Evolutionary conservation across 352 stramenopile species (phyloP).

Genomic region (Phytophthora pini): DNA sequence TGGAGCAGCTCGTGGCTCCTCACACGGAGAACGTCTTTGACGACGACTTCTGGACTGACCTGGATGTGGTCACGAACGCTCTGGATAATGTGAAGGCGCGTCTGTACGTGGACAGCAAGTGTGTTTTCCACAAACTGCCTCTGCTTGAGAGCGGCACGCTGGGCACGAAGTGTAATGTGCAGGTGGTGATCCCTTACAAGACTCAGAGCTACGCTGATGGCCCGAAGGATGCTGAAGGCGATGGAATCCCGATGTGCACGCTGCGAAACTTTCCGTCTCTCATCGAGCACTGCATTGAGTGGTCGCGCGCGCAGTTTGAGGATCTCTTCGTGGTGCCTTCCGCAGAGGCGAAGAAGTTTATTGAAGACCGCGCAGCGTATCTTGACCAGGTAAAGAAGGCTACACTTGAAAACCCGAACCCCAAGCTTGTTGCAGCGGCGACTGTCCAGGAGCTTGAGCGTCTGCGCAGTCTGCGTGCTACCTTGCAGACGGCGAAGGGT

Average conservation of each 20-base stretch:
- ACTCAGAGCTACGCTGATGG: slow-evolving; percentile 95
- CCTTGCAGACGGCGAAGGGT: slow-evolving; percentile 55
- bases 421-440: slow-evolving; percentile 65
- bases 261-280: slow-evolving; percentile 99
- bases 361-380: slow-evolving; percentile 75
- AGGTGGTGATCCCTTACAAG: slow-evolving; percentile 88
- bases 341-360: slow-evolving; percentile 88
- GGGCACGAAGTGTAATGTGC: slow-evolving; percentile 98
- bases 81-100: slow-evolving; percentile 99
- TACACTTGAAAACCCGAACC: slow-evolving; percentile 81
- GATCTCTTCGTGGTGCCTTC: slow-evolving; percentile 85
- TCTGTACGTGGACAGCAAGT: slow-evolving; percentile 98
- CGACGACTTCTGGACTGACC: slow-evolving; percentile 81
- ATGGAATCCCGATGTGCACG: slow-evolving; percentile 99
- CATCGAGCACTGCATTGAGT: slow-evolving; percentile 99
- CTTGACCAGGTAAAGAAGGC: slow-evolving; percentile 70
- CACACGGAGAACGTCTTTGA: slow-evolving; percentile 87
- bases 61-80: slow-evolving; percentile 98
- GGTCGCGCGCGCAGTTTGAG: slow-evolving; percentile 92
- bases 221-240: slow-evolving; percentile 97
- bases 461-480: slow-evolving; percentile 57
- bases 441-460: slow-evolving; percentile 83
- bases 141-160: slow-evolving; percentile 98
- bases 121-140: slow-evolving; percentile 96
- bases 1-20: slow-evolving; percentile 81